A percentile compares a stretch with the other conserved stretches of the same genome.
Evolutionary conservation across 495 filamentous ascomycete genomes (phyloP).

Genomic region (Aspergillus bertholletiae): DNA sequence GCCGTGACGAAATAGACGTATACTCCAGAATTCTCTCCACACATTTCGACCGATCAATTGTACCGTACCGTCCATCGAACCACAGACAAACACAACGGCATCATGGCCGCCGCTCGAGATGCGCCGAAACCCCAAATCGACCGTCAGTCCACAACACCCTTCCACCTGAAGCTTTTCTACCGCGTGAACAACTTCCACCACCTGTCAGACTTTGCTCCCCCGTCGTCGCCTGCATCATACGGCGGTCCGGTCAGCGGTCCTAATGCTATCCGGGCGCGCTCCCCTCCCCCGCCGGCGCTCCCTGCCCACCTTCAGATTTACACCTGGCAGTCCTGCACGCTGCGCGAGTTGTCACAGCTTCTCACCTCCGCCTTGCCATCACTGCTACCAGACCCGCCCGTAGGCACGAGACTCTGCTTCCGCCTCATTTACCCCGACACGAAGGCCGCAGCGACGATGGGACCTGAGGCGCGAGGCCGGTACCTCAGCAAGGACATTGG

Average conservation of each 20-base stretch:
- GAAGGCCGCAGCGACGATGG: slow-evolving; percentile 43
- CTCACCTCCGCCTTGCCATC: slow-evolving; percentile 61
- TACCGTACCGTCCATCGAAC: background rate
- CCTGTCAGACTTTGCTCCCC: slow-evolving; percentile 31
- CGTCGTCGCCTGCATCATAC: slow-evolving; percentile 16
- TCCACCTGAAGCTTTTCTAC: slow-evolving; percentile 90
- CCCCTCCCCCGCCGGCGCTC: slow-evolving; percentile 41
- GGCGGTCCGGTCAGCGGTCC: slow-evolving; percentile 29
- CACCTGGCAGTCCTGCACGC: slow-evolving; percentile 81
- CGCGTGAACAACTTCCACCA: slow-evolving; percentile 67
- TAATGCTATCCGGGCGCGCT: slow-evolving; percentile 34
- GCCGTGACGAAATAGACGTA: background rate
- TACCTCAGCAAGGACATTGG: slow-evolving; percentile 78
- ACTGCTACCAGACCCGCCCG: slow-evolving; percentile 68
- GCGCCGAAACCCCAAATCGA: slow-evolving; percentile 40
- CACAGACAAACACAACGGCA: background rate
- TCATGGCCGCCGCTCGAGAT: slow-evolving; percentile 26
- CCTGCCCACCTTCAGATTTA: slow-evolving; percentile 77
- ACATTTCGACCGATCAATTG: background rate
- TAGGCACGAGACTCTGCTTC: slow-evolving; percentile 82
- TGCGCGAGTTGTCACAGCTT: slow-evolving; percentile 77
- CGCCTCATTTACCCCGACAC: slow-evolving; percentile 85
- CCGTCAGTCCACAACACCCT: slow-evolving; percentile 76
- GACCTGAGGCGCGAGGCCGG: slow-evolving; percentile 47
- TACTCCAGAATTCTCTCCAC: background rate